Conservation (phyloP, 495 filamentous ascomycete genomes). For the Aspergillus egyptiacus region DNA sequence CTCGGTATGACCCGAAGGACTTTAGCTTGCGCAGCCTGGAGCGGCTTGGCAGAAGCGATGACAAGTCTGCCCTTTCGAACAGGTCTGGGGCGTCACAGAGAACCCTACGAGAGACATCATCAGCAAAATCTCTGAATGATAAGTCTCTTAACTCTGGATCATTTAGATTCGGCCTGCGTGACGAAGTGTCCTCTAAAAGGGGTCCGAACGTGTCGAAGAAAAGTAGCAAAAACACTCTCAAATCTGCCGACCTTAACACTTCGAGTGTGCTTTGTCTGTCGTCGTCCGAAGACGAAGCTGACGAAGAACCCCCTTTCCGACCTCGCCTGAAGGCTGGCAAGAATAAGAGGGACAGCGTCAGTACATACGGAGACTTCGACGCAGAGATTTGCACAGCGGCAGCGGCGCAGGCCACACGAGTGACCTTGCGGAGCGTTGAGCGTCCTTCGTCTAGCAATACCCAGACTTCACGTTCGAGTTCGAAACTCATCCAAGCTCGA, state of each 20-base stretch:
- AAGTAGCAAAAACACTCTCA: constrained; percentile 40
- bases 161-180: constrained; percentile 15
- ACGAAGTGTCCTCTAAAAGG: constrained; percentile 7
- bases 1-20: constrained; percentile 6
- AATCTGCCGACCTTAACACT: constrained; percentile 42
- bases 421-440: constrained; percentile 25
- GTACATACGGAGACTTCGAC: constrained; percentile 35
- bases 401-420: constrained; percentile 31
- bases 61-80: constrained; percentile 13
- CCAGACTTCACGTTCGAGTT: constrained; percentile 23
- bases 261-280: constrained; percentile 52
- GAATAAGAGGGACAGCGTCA: constrained; percentile 31
- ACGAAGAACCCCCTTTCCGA: constrained; percentile 24
- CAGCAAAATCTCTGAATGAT: constrained; percentile 17
- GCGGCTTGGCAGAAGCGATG: constrained; percentile 19
- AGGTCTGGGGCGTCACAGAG: constrained; percentile 12
- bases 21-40: constrained; percentile 22
- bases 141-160: constrained; percentile 1
- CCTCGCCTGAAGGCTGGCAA: constrained; percentile 12
- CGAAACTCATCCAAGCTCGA: constrained; percentile 13
- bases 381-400: constrained; percentile 40
- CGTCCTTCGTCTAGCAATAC: constrained; percentile 27
- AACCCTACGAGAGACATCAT: constrained; percentile 14
- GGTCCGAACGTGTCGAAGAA: constrained; percentile 30
- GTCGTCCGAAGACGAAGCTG: constrained; percentile 51